Percentiles rank a stretch among this genome's conserved stretches.
These are phyloP conservation scores for Aegilops umbellulata DNA, from an alignment of 176 grass and related monocot genomes.

Conservation along the genomic window DNA sequence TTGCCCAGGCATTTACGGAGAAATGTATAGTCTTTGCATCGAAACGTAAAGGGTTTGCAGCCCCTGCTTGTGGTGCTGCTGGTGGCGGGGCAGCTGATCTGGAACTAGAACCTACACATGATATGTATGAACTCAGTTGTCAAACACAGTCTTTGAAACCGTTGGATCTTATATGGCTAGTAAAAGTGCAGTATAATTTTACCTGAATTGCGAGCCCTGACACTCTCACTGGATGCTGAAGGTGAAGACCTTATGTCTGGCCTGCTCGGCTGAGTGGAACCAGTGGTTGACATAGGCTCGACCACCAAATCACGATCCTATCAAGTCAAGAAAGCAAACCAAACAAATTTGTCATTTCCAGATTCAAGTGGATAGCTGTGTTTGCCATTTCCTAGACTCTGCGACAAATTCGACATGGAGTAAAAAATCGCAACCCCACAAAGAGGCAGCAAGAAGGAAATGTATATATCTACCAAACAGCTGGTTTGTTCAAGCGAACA, in stretches of 20 bases:
- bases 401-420: no score
- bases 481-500: neutral
- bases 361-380: no score
- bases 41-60: constrained; percentile 51
- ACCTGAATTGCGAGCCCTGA: constrained; percentile 65
- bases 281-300: constrained; percentile 53
- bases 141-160: neutral
- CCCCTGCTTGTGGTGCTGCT: constrained; percentile 17
- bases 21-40: constrained; percentile 78
- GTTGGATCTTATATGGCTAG: neutral
- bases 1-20: constrained; percentile 90
- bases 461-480: no score
- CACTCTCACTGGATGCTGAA: constrained; percentile 42
- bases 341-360: neutral
- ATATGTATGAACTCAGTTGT: constrained; percentile 10
- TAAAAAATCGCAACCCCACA: no score
- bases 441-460: no score
- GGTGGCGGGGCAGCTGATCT: constrained; percentile 32
- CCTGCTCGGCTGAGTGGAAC: constrained; percentile 44
- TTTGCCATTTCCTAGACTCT: no score
- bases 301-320: constrained; percentile 78
- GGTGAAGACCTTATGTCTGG: constrained; percentile 62
- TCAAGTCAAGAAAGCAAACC: neutral
- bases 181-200: neutral
- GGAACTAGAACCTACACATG: constrained; percentile 50